Evolutionary conservation across 2,329 filamentous ascomycete species (phyloP).

Genomic region (Aspergillus sp.): DNA sequence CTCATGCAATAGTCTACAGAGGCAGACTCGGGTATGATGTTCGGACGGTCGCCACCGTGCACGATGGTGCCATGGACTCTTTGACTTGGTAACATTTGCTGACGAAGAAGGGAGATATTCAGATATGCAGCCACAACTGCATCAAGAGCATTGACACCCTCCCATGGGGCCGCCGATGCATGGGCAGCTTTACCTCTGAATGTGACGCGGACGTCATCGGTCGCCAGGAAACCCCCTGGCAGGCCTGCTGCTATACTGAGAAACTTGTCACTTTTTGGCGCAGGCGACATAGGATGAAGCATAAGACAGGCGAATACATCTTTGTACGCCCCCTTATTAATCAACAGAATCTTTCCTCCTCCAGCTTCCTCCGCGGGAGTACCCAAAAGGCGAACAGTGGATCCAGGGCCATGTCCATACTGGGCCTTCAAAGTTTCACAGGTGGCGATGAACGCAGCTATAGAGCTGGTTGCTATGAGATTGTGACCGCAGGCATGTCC

Average conservation of each 20-base stretch:
- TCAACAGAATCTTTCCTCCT: slow-evolving; percentile 21
- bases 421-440: slow-evolving; percentile 11
- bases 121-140: slow-evolving; percentile 50
- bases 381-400: slow-evolving; percentile 15
- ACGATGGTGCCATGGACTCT: slow-evolving; percentile 55
- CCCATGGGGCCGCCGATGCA: slow-evolving; percentile 56
- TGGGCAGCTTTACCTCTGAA: slow-evolving; percentile 56
- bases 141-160: slow-evolving; percentile 60
- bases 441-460: slow-evolving; percentile 19
- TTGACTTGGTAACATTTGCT: slow-evolving; percentile 55
- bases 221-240: too few relatives aligned
- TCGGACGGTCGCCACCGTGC: slow-evolving; percentile 22
- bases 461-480: slow-evolving; percentile 21
- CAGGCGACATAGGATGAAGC: background rate
- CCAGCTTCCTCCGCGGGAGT: slow-evolving; percentile 22
- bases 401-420: background rate
- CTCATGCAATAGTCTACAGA: background rate
- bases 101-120: slow-evolving; percentile 52
- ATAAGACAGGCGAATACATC: slow-evolving; percentile 16
- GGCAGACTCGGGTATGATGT: background rate
- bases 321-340: slow-evolving; percentile 18
- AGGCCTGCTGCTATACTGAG: too few relatives aligned
- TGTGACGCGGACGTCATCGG: slow-evolving; percentile 23
- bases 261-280: too few relatives aligned
- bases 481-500: slow-evolving; percentile 31